These are phyloP conservation scores for Lycium ferocissimum DNA, from an alignment of 257 asterid species.

Conservation along the genomic window DNA sequence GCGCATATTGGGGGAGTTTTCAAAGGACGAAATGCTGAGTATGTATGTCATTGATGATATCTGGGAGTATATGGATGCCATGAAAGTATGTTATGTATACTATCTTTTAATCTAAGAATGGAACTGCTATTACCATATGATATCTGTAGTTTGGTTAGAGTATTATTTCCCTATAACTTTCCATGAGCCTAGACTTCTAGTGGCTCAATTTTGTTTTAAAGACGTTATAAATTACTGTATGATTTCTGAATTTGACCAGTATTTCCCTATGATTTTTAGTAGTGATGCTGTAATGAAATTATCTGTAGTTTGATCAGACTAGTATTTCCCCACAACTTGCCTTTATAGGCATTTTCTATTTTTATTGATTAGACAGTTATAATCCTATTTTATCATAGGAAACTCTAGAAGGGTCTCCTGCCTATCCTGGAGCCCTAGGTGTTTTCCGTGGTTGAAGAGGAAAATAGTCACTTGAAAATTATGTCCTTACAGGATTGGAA, in stretches of 20 bases:
- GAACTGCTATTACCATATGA: background rate
- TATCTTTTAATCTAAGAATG: slow-evolving; percentile 1
- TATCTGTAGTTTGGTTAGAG: slow-evolving; percentile 9
- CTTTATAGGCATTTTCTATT: slow-evolving; percentile 5
- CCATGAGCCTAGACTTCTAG: background rate
- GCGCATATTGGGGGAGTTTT: slow-evolving; percentile 87
- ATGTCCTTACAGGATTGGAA: slow-evolving; percentile 86
- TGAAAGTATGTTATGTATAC: slow-evolving; percentile 70
- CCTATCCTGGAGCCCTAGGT: background rate
- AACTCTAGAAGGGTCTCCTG: slow-evolving; percentile 1
- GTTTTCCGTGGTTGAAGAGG: background rate
- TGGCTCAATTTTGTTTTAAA: background rate
- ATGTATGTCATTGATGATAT: slow-evolving; percentile 94
- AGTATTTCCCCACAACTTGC: background rate
- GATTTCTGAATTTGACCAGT: background rate
- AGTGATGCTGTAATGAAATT: background rate
- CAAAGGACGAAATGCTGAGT: slow-evolving; percentile 86
- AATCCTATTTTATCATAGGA: slow-evolving; percentile 18
- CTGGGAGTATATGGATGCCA: slow-evolving; percentile 99
- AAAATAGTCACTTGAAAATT: slow-evolving; percentile 4
- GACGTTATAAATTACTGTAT: background rate
- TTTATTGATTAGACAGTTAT: background rate
- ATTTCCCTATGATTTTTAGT: background rate
- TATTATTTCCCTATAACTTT: slow-evolving; percentile 17
- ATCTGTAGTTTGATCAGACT: background rate